Base-by-base conservation (phyloP, 306 rosid species). In the Oxytropis ochrocephala region DNA sequence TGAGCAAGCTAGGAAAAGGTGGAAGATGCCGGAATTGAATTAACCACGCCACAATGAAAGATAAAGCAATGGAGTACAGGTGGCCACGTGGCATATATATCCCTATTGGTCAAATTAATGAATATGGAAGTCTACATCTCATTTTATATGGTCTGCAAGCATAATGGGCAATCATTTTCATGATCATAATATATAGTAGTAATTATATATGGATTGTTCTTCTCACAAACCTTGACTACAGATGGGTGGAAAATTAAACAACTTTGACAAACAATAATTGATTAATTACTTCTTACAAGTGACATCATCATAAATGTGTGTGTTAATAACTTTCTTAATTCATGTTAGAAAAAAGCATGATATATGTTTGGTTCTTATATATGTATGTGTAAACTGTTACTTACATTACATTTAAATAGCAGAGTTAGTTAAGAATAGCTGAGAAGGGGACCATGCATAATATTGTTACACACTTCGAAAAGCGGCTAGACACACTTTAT, bases 1-100 rank as follows among this genome's bases (percentile, higher is more conserved):
- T 74, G 77, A 75, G 70, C 66, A 54, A n/a, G 78, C 55, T 44
- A 75, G 82, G 75, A 77, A 87, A 85, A 85, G 75, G n/a, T n/a
- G n/a, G 65, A 82, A 83, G 93, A 87, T 91, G 94, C 96, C 73
- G 91, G 89, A 87, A 80, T 87, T 81, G 84, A 79, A 86, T 89
- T 87, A 88, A 93, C 93, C 96, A 83, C 80, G 82, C 87, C 67
- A 66, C 84, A 60, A 72, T 52, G 80, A 88, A 81, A 80, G 89
- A 84, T 88, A 93, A 93, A 88, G 94, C 78, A 86, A 82, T 73
- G 98, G 98, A 24, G 11, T 47, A 68, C 67, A 73, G 12, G 18
- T 13, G 2, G 78, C 88, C 98, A 90, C 88, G 88, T 88, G 91
- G 82, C 83, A 79, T 32, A 48, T n/a, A n/a, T 64, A 50, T 83